Evolutionary conservation across 331 rosid species (phyloP).

Genomic region (Pyracantha coccinea): DNA sequence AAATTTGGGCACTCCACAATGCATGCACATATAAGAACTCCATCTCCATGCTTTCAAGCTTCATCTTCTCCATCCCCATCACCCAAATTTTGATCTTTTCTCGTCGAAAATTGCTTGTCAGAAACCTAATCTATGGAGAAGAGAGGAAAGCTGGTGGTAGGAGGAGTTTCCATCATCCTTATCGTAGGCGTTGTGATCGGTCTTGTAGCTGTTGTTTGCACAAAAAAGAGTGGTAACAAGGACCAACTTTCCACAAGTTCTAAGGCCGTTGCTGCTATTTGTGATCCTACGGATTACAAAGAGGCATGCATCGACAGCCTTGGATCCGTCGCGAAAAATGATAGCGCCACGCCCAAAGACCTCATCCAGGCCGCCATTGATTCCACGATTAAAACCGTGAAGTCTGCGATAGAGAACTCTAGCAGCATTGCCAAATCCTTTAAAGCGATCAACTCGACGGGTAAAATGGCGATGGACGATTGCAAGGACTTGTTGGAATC

Average conservation of each 20-base stretch:
- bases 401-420: conserved; percentile 14
- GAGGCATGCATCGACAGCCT: conserved; percentile 30
- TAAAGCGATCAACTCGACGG: not conserved
- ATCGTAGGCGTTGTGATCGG: conserved; percentile 24
- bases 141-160: not conserved
- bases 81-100: not conserved
- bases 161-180: conserved; percentile 18
- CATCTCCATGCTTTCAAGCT: not conserved
- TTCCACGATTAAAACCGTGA: conserved; percentile 21
- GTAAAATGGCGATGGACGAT: conserved; percentile 30
- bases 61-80: not conserved
- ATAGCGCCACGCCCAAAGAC: conserved; percentile 19
- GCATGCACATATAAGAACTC: not conserved
- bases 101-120: no score
- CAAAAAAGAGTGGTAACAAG: no score
- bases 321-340: not conserved
- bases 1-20: not conserved
- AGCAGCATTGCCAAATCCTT: not conserved
- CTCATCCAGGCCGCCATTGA: conserved; percentile 27
- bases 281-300: conserved; percentile 29
- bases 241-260: conserved; percentile 5
- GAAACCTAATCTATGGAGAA: not conserved
- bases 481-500: conserved; percentile 34
- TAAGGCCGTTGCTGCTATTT: conserved; percentile 25
- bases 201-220: not conserved